A percentile compares a stretch with the other conserved stretches of the same genome.
Evolutionary conservation across 2,329 filamentous ascomycete species (phyloP).

Genomic region (Ophiostoma sp.): DNA sequence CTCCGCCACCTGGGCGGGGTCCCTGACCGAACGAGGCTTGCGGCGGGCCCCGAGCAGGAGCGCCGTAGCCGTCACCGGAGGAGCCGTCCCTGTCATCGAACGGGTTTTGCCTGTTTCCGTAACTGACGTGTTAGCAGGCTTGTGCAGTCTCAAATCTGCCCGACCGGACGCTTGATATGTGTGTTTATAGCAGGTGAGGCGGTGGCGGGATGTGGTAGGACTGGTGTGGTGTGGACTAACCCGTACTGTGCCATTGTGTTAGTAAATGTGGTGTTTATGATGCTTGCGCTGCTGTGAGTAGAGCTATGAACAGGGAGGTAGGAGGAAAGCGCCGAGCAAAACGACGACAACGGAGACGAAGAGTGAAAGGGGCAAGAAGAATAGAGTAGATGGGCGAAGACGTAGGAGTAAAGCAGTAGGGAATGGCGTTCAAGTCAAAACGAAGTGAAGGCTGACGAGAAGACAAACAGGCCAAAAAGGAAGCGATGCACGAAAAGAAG

Average conservation of each 20-base stretch:
- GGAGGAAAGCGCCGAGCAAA: not conserved
- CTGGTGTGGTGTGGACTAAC: constrained; percentile 38
- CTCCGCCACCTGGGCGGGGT: constrained; percentile 31
- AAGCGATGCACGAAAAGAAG: too few species aligned
- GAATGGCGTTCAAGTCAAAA: too few species aligned
- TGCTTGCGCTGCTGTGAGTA: not conserved
- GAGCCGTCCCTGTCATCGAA: constrained; percentile 50
- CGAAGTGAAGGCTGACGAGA: too few species aligned
- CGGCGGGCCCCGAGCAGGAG: constrained; percentile 29
- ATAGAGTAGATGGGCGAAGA: too few species aligned
- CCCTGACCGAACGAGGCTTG: constrained; percentile 32
- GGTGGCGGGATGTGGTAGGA: not conserved
- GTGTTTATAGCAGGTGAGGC: too few species aligned
- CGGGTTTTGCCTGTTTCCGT: constrained; percentile 51
- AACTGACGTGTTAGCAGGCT: constrained; percentile 38
- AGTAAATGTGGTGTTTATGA: constrained; percentile 28
- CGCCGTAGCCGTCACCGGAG: constrained; percentile 35
- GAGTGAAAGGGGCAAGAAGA: too few species aligned
- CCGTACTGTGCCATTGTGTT: constrained; percentile 49
- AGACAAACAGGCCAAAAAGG: too few species aligned
- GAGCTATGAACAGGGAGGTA: not conserved
- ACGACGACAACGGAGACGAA: too few species aligned
- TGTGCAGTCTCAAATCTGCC: too few species aligned
- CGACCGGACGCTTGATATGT: too few species aligned
- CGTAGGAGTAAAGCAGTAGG: too few species aligned